phyloP scores from a whole-genome alignment of 1,284 basidiomycete genomes.

The Ceratobasidium sp. region DNA sequence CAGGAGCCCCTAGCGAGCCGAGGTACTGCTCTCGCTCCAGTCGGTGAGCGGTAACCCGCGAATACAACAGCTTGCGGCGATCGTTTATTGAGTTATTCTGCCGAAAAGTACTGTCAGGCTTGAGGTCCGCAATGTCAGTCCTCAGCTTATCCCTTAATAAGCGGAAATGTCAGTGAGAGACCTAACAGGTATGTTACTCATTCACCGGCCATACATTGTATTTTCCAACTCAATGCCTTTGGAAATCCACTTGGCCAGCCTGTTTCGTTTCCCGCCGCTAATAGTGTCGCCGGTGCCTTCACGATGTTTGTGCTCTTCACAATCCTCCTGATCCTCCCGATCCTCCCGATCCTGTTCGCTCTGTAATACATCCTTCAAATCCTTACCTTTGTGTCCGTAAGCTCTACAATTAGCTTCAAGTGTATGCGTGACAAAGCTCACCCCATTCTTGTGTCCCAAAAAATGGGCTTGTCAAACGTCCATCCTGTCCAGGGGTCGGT shows the following conservation, averaged over 20 bases:
- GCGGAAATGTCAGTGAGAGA: no score
- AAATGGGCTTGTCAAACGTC: constrained; percentile 7
- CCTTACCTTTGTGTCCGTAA: not conserved
- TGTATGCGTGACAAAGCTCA: not conserved
- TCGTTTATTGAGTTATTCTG: not conserved
- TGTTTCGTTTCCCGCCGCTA: not conserved
- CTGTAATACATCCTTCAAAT: not conserved
- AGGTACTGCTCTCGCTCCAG: not conserved
- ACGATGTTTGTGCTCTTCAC: no score
- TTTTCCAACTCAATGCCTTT: not conserved
- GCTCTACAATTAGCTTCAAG: not conserved
- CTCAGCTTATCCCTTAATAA: not conserved
- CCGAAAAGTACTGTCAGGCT: not conserved
- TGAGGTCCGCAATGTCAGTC: not conserved
- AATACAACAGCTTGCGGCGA: not conserved
- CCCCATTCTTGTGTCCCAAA: not conserved
- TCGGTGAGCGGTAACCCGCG: not conserved
- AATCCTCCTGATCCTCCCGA: no score
- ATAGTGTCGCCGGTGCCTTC: no score
- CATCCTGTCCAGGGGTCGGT: not conserved
- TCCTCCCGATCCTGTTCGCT: no score
- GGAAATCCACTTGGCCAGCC: not conserved
- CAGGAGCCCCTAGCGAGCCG: not conserved
- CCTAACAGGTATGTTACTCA: no score
- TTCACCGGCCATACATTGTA: not conserved